Conservation (phyloP, 1,284 basidiomycete species). For the Amylostereum chailletii region DNA sequence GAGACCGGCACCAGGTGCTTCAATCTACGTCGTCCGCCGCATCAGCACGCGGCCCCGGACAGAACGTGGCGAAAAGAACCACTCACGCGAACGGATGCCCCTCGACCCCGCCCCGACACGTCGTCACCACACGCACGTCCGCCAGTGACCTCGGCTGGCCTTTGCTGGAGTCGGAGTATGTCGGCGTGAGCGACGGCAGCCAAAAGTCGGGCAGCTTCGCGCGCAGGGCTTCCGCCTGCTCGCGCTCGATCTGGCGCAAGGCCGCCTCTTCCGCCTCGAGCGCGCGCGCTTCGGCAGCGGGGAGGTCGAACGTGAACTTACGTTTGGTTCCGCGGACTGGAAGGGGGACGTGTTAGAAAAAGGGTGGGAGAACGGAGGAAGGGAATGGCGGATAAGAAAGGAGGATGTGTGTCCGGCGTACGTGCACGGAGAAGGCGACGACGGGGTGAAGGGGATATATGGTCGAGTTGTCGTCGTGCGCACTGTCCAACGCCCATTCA, state of each 20-base stretch:
- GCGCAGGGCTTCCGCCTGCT: constrained; percentile 77
- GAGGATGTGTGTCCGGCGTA: too few relatives aligned
- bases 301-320: constrained; percentile 71
- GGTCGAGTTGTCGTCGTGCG: too few relatives aligned
- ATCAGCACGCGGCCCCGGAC: too few relatives aligned
- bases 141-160: constrained; percentile 59
- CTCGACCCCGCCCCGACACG: constrained; percentile 72
- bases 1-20: constrained; percentile 73
- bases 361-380: not conserved
- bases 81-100: constrained; percentile 69
- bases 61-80: not conserved
- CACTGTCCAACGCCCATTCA: too few relatives aligned
- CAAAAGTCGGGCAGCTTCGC: constrained; percentile 91
- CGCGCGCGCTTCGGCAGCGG: constrained; percentile 61
- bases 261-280: constrained; percentile 78
- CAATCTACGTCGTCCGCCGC: not conserved
- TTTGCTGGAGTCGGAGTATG: constrained; percentile 40
- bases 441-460: too few relatives aligned
- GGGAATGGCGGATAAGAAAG: constrained; percentile 18
- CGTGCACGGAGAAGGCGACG: too few relatives aligned
- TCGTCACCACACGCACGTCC: constrained; percentile 79
- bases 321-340: constrained; percentile 56
- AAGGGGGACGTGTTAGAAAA: not conserved
- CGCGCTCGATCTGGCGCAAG: constrained; percentile 69
- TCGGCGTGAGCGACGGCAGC: constrained; percentile 84